Evolutionary conservation across 1,139 yeast genomes (phyloP).

Genomic region (Taiozyma onychis): DNA sequence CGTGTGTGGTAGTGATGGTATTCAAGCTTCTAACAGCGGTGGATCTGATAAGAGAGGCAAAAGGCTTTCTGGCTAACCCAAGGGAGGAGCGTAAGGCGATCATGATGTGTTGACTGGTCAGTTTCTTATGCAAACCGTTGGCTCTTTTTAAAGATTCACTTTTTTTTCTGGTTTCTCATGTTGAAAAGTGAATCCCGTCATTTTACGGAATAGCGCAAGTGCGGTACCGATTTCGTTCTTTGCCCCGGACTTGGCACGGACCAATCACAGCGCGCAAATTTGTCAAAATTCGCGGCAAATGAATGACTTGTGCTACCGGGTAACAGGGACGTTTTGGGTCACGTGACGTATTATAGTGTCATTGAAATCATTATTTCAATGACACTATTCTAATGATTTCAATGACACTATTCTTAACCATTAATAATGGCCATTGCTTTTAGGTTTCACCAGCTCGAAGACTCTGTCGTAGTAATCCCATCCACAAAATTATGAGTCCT

Average conservation of each 20-base stretch:
- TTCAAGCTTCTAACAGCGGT: constrained; percentile 34
- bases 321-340: not conserved
- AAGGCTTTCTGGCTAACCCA: not conserved
- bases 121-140: not conserved
- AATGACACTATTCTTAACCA: too few species aligned
- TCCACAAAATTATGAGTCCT: too few species aligned
- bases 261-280: not conserved
- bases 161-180: not conserved
- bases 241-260: not conserved
- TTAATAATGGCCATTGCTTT: too few species aligned
- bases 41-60: constrained; percentile 7
- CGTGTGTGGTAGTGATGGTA: constrained; percentile 56
- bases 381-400: too few species aligned
- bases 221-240: not conserved
- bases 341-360: not conserved
- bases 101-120: not conserved
- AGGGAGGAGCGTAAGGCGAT: not conserved
- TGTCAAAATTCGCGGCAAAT: not conserved
- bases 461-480: too few species aligned
- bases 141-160: not conserved
- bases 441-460: too few species aligned
- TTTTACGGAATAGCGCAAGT: not conserved
- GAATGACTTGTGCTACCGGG: not conserved
- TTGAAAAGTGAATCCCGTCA: not conserved
- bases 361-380: too few species aligned